Evolutionary conservation across 2,329 filamentous ascomycete species (phyloP), one percentile per base, ranked within the genome.

Genomic region (Xylaria sp.): DNA sequence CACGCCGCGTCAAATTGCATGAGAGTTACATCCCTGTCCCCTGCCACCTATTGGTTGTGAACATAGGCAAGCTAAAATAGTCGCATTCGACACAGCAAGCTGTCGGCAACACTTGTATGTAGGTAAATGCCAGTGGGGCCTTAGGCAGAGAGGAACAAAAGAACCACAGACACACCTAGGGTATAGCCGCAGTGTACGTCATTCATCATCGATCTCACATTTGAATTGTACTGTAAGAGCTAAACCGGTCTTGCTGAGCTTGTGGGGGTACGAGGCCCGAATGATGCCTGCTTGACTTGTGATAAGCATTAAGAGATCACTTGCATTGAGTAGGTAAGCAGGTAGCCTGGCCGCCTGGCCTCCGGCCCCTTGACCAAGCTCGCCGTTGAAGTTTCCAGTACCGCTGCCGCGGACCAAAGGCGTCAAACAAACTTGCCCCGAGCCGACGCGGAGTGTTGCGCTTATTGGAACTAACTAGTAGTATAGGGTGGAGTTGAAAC

Each of bases 1-100:
- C 74, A 76, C 74, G 75, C 76, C 78, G 78, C 77, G 76, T 75
- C 76, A 80, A 77, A 78, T 76, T 76, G 75, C 75, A 80, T 78
- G 74, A 75, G 73, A 74, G 73, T 69, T 73, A 66, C 65, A 76
- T 65, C 76, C 77, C 73, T 78, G 76, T 77, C 67, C 61, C 25
- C 52, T 59, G 31, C 54, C 60, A 66, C 72, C 74, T 65, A 81
- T 81, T 81, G 80, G 78, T 69, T 67, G 60, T 58, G 67, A 67
- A 50, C 63, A 68, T 69, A 68, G 71, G 70, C 66, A 70, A 71
- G 71, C 74, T 71, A 77, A 75, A 75, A 72, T 73, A 63, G 66
- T 51, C 72, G 71, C 72, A 70, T 70, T 74, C 72, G 67, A 73
- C 67, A 72, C 73, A 71, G 66, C 68, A 74, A 67, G 68, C 55